phyloP scores from a whole-genome alignment of 768 basidiomycete genomes.

The Pisolithus orientalis region DNA sequence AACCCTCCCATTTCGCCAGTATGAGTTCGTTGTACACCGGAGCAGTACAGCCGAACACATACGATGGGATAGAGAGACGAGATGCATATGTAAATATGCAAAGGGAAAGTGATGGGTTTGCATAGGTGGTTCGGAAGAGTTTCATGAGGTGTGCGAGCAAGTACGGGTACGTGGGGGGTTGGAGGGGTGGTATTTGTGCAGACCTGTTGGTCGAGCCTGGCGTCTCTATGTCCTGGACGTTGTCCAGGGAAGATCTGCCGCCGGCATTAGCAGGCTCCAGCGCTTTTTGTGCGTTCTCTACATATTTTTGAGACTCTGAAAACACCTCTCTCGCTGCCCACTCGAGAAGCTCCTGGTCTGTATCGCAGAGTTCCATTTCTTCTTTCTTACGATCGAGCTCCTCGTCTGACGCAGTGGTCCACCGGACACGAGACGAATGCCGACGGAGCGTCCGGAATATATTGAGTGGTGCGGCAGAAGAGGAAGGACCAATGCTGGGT shows the following conservation, averaged over 20 bases:
- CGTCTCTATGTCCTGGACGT: background rate
- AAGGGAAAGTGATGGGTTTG: slow-evolving; percentile 75
- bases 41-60: slow-evolving; percentile 86
- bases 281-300: slow-evolving; percentile 38
- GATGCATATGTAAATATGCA: slow-evolving; percentile 78
- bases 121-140: slow-evolving; percentile 70
- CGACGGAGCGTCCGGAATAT: slow-evolving; percentile 51
- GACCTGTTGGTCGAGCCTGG: slow-evolving; percentile 5
- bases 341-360: slow-evolving; percentile 62
- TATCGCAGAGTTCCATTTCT: slow-evolving; percentile 61
- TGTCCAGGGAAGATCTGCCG: background rate
- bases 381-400: slow-evolving; percentile 66
- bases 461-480: slow-evolving; percentile 23
- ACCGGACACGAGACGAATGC: slow-evolving; percentile 42
- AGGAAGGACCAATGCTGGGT: slow-evolving; percentile 12
- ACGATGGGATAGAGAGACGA: slow-evolving; percentile 68
- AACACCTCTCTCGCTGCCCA: slow-evolving; percentile 74
- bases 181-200: slow-evolving; percentile 34
- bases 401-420: slow-evolving; percentile 47
- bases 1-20: slow-evolving; percentile 75
- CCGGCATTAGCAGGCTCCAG: slow-evolving; percentile 17
- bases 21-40: slow-evolving; percentile 85
- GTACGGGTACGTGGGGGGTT: slow-evolving; percentile 65
- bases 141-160: slow-evolving; percentile 74
- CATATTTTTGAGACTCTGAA: slow-evolving; percentile 45